Evolutionary conservation across 2,329 filamentous ascomycete species (phyloP).

Genomic region (Botrytis sinoallii): DNA sequence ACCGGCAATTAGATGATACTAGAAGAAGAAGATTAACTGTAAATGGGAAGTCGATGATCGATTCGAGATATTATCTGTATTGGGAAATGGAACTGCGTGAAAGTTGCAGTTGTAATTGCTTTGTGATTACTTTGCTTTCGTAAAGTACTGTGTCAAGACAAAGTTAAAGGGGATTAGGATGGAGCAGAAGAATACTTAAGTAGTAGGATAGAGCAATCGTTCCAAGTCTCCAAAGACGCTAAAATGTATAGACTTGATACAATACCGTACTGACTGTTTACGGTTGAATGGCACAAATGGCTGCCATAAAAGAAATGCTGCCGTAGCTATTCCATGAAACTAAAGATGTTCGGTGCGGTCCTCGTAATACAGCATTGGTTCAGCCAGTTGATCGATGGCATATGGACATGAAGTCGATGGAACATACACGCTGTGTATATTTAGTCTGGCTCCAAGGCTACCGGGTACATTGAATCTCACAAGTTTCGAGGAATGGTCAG

Average conservation of each 20-base stretch:
- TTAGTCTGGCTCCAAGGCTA: not conserved
- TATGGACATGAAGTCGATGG: not conserved
- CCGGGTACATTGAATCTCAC: no score
- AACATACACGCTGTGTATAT: not conserved
- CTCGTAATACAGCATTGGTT: not conserved
- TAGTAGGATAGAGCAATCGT: not conserved
- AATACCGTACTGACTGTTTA: not conserved
- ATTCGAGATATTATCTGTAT: not conserved
- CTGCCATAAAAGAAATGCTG: not conserved
- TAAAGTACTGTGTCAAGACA: not conserved
- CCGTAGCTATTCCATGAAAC: not conserved
- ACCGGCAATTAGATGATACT: not conserved
- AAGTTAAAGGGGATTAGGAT: not conserved
- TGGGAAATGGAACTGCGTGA: not conserved
- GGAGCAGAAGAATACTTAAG: not conserved
- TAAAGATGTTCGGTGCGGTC: not conserved
- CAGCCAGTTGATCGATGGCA: not conserved
- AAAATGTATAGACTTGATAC: not conserved
- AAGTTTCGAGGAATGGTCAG: not conserved
- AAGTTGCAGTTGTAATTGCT: not conserved
- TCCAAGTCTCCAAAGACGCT: not conserved
- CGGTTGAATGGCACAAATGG: not conserved
- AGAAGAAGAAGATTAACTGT: not conserved
- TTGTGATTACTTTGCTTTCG: not conserved
- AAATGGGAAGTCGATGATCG: not conserved